A percentile compares a stretch with the other conserved stretches of the same genome.
phyloP scores from a whole-genome alignment of 495 filamentous ascomycete genomes.

The Aeminium ludgeri region DNA sequence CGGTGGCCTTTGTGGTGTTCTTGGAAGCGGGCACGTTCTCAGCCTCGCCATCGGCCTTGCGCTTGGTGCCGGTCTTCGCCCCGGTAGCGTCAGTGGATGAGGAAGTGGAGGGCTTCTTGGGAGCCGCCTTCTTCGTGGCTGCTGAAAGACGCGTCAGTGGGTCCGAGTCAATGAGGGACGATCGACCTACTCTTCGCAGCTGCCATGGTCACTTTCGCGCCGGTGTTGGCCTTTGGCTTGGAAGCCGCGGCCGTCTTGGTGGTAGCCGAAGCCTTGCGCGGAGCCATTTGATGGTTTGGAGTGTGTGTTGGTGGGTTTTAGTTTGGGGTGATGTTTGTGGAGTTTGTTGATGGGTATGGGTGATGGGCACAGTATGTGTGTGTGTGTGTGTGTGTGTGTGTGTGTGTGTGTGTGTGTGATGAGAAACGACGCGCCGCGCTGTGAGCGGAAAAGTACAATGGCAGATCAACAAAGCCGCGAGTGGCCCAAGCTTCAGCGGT shows the following conservation, averaged over 20 bases:
- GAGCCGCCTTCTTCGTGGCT: slow-evolving; percentile 5
- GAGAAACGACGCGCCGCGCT: too few relatives aligned
- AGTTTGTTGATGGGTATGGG: too few relatives aligned
- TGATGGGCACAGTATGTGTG: too few relatives aligned
- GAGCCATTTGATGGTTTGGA: too few relatives aligned
- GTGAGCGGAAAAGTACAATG: too few relatives aligned
- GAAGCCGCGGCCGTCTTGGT: background rate
- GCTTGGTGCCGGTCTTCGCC: slow-evolving; percentile 4
- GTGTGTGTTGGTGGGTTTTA: too few relatives aligned
- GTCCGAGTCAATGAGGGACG: background rate
- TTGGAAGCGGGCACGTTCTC: background rate
- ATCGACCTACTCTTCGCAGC: background rate
- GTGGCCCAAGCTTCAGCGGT: too few relatives aligned
- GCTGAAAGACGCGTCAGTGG: background rate
- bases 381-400: too few relatives aligned
- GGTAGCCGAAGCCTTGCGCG: slow-evolving; percentile 3
- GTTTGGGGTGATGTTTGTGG: too few relatives aligned
- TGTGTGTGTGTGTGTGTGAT: too few relatives aligned
- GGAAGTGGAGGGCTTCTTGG: slow-evolving; percentile 1
- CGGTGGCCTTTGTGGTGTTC: background rate
- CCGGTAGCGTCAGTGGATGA: background rate
- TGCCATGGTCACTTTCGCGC: slow-evolving; percentile 4
- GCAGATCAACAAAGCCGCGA: too few relatives aligned
- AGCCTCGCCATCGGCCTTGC: slow-evolving; percentile 4
- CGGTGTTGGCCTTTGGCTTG: slow-evolving; percentile 6